These are phyloP conservation scores for Candida wancherniae DNA, from an alignment of 805 yeast species.

Conservation along the genomic window DNA sequence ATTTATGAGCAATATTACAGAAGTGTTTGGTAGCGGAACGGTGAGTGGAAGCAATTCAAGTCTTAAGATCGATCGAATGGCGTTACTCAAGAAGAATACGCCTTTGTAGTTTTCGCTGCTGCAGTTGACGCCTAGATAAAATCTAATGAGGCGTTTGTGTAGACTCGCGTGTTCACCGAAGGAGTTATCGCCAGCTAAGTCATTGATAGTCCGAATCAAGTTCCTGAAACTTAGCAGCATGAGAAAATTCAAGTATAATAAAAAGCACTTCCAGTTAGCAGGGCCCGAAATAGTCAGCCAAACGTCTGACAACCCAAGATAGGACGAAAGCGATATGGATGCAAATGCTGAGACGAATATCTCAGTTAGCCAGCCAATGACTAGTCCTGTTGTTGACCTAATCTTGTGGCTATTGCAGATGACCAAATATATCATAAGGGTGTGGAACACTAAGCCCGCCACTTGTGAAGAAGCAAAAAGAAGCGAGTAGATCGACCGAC, in stretches of 20 bases:
- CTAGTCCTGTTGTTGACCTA: constrained; percentile 30
- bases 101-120: constrained; percentile 14
- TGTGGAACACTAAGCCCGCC: too few relatives aligned
- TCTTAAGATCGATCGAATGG: constrained; percentile 7
- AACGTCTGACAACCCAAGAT: constrained; percentile 19
- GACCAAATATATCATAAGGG: constrained; percentile 24
- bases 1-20: constrained; percentile 20
- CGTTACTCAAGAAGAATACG: constrained; percentile 9
- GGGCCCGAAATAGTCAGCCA: constrained; percentile 5
- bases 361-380: constrained; percentile 33
- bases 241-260: constrained; percentile 20
- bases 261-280: constrained; percentile 16
- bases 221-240: constrained; percentile 28
- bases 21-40: constrained; percentile 22
- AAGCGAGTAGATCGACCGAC: too few relatives aligned
- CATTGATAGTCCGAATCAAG: constrained; percentile 24
- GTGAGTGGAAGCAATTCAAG: constrained; percentile 7
- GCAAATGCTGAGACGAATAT: constrained; percentile 24
- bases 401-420: constrained; percentile 32
- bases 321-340: constrained; percentile 19
- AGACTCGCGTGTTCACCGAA: constrained; percentile 17
- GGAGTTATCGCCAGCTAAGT: constrained; percentile 23
- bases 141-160: constrained; percentile 25
- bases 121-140: constrained; percentile 26
- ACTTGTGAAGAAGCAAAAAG: too few relatives aligned